Evolutionary conservation across 2,329 filamentous ascomycete genomes (phyloP), one percentile per base, ranked within the genome.

Genomic region (Ophiostoma ulmi): DNA sequence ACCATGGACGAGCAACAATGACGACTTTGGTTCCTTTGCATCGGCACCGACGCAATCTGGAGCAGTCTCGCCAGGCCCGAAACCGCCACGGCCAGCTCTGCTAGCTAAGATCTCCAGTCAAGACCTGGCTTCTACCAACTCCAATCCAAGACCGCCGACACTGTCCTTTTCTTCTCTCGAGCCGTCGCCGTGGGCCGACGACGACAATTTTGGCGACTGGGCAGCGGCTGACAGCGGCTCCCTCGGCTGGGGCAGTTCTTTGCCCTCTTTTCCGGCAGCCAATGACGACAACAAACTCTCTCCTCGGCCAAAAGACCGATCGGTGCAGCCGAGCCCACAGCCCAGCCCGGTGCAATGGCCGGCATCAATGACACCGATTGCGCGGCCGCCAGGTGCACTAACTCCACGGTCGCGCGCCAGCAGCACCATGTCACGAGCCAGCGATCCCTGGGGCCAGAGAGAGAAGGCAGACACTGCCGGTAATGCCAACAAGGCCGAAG

Each of bases 1-100:
- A 75, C 86, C 86, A 79, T 88, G 86, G 86, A 82, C 83, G 14
- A 68, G 65, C 65, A 67, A 22, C 65, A 31, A 67, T 20, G 39
- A 41, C 39, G 65, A 48, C 38, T 48, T 67, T 41, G 65, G 38
- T 2, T 41, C 64, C 38, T 39, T 44, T 66, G 38, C 55, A 31
- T 22, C 31, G 17, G 55, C 39, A n/a, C 13, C 22, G 69, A 2
- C 22, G 44, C 35, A 6, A 1, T 48, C 14, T 7, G 44, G 44
- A 13, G 8, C 55, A 17, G 13, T 11, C n/a, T 35, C 70, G 10
- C 52, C 64, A n/a, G 69, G 79, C 64, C 78, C 81, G 70, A 81
- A 81, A 67, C 81, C 80, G 31, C 80, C 81, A 1, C 81, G 80
- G 31, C 80, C 77, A 72, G 81, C 80, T 70, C 80, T 83, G 78